Evolutionary conservation across 2,329 filamentous ascomycete genomes (phyloP).

Genomic region (Cladosporium colombiae): DNA sequence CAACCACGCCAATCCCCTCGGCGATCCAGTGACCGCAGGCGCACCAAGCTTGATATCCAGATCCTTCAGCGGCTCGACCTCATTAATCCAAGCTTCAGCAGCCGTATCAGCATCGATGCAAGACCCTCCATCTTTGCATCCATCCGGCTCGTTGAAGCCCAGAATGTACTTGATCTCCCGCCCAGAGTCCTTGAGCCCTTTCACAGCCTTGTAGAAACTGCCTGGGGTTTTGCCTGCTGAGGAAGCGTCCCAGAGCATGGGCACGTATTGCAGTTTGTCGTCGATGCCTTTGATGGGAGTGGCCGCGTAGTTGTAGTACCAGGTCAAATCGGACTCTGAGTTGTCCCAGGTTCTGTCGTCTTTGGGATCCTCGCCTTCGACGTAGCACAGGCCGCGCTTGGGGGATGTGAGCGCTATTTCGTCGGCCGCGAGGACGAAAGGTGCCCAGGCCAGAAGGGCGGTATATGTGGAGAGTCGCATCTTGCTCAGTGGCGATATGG

Average conservation of each 20-base stretch:
- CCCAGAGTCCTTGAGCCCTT: constrained; percentile 52
- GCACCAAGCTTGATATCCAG: constrained; percentile 67
- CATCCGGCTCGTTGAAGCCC: constrained; percentile 80
- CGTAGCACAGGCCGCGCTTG: constrained; percentile 74
- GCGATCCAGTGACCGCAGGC: constrained; percentile 67
- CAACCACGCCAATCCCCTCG: constrained; percentile 66
- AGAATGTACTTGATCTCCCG: constrained; percentile 68
- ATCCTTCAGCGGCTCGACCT: constrained; percentile 68
- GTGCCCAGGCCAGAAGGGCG: neutral
- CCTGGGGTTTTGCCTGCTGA: constrained; percentile 48
- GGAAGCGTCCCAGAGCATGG: constrained; percentile 72
- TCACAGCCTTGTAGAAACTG: constrained; percentile 63
- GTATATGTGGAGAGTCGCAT: neutral
- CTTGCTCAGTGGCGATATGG: neutral
- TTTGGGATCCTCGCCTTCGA: constrained; percentile 55
- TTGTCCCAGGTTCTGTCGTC: constrained; percentile 68
- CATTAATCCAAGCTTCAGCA: constrained; percentile 67
- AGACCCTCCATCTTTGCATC: constrained; percentile 61
- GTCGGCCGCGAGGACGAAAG: constrained; percentile 14
- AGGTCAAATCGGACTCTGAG: constrained; percentile 63
- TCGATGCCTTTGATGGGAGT: constrained; percentile 47
- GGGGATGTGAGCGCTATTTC: constrained; percentile 39
- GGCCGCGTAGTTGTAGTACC: constrained; percentile 81
- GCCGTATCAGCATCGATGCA: constrained; percentile 61
- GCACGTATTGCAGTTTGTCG: constrained; percentile 69